Base-by-base conservation (phyloP, 371 early-diverging fungal genomes). In the Funneliformis caledonium region DNA sequence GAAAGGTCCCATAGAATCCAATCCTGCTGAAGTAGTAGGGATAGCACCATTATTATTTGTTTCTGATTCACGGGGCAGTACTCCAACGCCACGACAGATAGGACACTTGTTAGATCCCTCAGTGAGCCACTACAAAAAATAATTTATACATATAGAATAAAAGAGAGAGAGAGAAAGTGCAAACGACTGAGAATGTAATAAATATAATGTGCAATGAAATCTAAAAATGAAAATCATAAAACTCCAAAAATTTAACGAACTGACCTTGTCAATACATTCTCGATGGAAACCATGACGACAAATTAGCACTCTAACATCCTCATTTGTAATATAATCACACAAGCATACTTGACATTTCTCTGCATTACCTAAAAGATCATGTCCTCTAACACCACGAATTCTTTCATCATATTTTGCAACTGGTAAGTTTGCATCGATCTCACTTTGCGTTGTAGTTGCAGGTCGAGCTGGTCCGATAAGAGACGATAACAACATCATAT, bases 281-380 rank as follows among this genome's bases (percentile, higher is more conserved):
- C 89, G 87, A 84, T 99, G 99, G 86, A 95, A 99, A 72, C 89
- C 89, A 85, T 99, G 99, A 50, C 86, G 87, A 86, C 99, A 99
- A 0, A 93, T 93, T 65, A 99, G 86, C 7, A 92, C 87, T 5
- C 98, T 86, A 59, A 98, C 82, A 69, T 89, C 87, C 22, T 95
- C 94, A 19, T 92, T 92, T 45, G 91, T 90, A 31, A 88, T 87
- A 85, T 93, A 98, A 68, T 95, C 96, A 50, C 94, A 94, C 60
- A 98, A 87, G 86, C 99, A 99, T 43, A 99, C 86, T 14, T 85
- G 82, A 42, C 87, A 87, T 37, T 81, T 80, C 19, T 83, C 74
- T 6, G 83, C 81, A 81, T 87, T 85, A 52, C 85, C 85, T 16
- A 87, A 76, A 8, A 83, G 82, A 0, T 72, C 45, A 37, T 80